A percentile compares a stretch with the other conserved stretches of the same genome.
Evolutionary conservation across 148 eudicot species (phyloP).

Genomic region (Linanthus parryae): DNA sequence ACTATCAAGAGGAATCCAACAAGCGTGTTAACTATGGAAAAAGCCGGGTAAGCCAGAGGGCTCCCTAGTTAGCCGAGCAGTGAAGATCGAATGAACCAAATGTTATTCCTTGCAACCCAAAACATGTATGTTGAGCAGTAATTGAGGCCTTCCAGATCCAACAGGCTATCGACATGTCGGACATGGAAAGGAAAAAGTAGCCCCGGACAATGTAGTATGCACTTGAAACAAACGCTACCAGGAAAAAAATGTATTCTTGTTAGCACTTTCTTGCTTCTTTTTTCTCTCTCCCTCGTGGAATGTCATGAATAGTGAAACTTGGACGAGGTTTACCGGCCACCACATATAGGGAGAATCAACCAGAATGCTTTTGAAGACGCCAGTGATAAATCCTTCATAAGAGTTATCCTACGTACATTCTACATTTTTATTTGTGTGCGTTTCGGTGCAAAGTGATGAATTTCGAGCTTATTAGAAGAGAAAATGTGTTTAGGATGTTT

Average conservation of each 20-base stretch:
- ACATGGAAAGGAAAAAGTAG: slow-evolving; percentile 33
- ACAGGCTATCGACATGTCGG: slow-evolving; percentile 34
- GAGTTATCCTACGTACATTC: too few species aligned
- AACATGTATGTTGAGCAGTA: slow-evolving; percentile 41
- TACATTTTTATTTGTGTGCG: too few species aligned
- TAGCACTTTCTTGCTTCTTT: slow-evolving; percentile 24
- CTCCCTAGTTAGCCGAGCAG: slow-evolving; percentile 38
- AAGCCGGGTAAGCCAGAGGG: slow-evolving; percentile 40
- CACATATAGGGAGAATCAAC: slow-evolving; percentile 60
- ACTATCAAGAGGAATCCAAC: slow-evolving; percentile 27
- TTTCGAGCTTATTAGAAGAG: too few species aligned
- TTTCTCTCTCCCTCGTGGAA: slow-evolving; percentile 36
- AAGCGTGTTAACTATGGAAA: slow-evolving; percentile 22
- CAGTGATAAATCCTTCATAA: too few species aligned
- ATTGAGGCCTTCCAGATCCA: slow-evolving; percentile 37
- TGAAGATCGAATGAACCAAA: slow-evolving; percentile 38
- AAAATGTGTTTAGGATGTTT: too few species aligned
- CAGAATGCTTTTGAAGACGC: slow-evolving; percentile 38
- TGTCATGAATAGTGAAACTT: slow-evolving; percentile 52
- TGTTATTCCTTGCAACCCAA: slow-evolving; percentile 43
- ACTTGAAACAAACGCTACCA: slow-evolving; percentile 17
- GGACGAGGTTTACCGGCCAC: slow-evolving; percentile 60
- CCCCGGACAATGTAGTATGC: slow-evolving; percentile 44
- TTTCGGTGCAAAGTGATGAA: too few species aligned
- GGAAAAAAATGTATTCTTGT: slow-evolving; percentile 37